Evolutionary conservation across 306 rosid genomes (phyloP).

Genomic region (Herpetospermum pedunculosum): DNA sequence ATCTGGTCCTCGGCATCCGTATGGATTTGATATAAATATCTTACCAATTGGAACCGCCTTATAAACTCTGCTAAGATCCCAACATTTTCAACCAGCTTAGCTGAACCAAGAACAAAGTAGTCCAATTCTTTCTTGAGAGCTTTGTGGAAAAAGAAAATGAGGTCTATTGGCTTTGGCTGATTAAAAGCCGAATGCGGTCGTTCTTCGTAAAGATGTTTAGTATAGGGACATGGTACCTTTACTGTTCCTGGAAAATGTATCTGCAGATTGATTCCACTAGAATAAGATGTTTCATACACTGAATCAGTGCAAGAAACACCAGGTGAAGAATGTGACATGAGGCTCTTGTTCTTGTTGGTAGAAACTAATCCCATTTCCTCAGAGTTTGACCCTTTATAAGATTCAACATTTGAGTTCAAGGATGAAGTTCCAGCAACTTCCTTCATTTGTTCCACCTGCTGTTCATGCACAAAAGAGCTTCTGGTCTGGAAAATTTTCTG

Average conservation of each 20-base stretch:
- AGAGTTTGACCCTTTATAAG: conserved; percentile 13
- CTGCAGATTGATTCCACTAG: conserved; percentile 50
- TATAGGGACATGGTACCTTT: conserved; percentile 27
- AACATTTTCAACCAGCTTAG: conserved; percentile 51
- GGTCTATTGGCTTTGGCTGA: conserved; percentile 68
- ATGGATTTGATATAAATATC: conserved; percentile 62
- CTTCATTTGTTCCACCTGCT: conserved; percentile 34
- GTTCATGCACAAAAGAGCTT: conserved; percentile 30
- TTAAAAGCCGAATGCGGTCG: conserved; percentile 26
- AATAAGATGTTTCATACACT: conserved; percentile 45
- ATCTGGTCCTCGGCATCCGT: conserved; percentile 87
- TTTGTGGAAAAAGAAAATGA: conserved; percentile 77
- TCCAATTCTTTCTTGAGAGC: conserved; percentile 90
- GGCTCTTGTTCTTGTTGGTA: conserved; percentile 20
- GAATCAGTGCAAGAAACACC: conserved; percentile 24
- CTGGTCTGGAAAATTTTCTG: conserved; percentile 57
- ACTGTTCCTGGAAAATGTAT: conserved; percentile 50
- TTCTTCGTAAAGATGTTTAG: conserved; percentile 24
- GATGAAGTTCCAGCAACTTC: conserved; percentile 36
- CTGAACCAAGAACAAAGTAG: conserved; percentile 63
- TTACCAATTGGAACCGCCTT: conserved; percentile 49
- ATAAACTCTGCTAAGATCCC: conserved; percentile 42
- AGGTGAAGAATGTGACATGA: conserved; percentile 26
- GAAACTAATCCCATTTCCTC: conserved; percentile 9
- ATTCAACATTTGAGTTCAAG: conserved; percentile 22